These are phyloP conservation scores for Diaporthe longicolla DNA, from an alignment of 2,329 filamentous ascomycete genomes.

Conservation along the genomic window DNA sequence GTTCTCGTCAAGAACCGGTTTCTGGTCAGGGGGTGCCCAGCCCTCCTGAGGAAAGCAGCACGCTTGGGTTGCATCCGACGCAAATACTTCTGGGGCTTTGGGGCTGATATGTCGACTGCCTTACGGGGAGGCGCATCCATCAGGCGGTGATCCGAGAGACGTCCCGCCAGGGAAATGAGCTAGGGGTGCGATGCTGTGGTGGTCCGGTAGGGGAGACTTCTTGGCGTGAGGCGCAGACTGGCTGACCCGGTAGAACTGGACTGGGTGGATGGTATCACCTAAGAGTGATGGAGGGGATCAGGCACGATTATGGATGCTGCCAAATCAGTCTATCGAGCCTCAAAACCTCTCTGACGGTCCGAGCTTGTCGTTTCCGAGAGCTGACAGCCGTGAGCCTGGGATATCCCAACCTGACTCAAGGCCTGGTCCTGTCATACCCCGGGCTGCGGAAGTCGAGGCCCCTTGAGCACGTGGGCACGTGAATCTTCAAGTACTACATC, in stretches of 20 bases:
- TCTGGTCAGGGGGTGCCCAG: not conserved
- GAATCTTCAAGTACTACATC: not conserved
- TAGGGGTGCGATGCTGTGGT: constrained; percentile 23
- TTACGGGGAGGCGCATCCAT: constrained; percentile 25
- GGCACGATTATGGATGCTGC: not conserved
- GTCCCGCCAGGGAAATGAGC: constrained; percentile 31
- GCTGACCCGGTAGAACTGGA: not conserved
- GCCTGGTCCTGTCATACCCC: constrained; percentile 17
- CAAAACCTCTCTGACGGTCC: not conserved
- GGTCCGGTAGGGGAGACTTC: constrained; percentile 19
- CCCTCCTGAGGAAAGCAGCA: constrained; percentile 9
- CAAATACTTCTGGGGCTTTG: not conserved
- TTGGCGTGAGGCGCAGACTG: constrained; percentile 32
- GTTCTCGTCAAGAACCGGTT: not conserved
- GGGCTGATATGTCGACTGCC: constrained; percentile 11
- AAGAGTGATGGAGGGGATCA: constrained; percentile 2
- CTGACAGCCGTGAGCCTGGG: constrained; percentile 12
- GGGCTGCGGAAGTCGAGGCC: constrained; percentile 1
- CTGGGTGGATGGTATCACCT: constrained; percentile 17
- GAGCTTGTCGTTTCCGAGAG: not conserved
- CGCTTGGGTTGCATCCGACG: constrained; percentile 4
- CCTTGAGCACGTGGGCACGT: constrained; percentile 25
- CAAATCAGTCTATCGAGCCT: constrained; percentile 24
- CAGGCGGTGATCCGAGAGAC: constrained; percentile 9
- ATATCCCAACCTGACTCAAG: constrained; percentile 26